A percentile compares a stretch with the other conserved stretches of the same genome.
These are phyloP conservation scores for Hypoxylon sp. DNA, from an alignment of 2,329 filamentous ascomycete species.

Conservation along the genomic window DNA sequence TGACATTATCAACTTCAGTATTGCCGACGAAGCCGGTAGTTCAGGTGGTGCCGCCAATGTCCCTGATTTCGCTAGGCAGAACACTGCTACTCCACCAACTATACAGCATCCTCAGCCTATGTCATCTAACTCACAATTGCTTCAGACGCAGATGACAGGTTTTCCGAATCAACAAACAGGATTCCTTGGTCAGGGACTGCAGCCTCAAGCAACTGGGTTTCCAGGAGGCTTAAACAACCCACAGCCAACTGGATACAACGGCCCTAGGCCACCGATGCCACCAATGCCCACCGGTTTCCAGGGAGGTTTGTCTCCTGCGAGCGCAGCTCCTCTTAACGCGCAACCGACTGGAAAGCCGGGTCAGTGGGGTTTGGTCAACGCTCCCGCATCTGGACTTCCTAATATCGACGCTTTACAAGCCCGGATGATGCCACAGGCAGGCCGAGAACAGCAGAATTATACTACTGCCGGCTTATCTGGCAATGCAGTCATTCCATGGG, in stretches of 20 bases:
- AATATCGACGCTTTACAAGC: slow-evolving; percentile 94
- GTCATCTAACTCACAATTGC: slow-evolving; percentile 76
- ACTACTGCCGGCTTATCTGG: slow-evolving; percentile 90
- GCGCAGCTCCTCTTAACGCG: slow-evolving; percentile 78
- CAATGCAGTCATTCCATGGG: slow-evolving; percentile 97
- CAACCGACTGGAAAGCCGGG: slow-evolving; percentile 94
- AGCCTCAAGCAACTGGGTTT: slow-evolving; percentile 79
- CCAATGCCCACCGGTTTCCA: slow-evolving; percentile 76
- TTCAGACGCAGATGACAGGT: slow-evolving; percentile 78
- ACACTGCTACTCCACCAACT: slow-evolving; percentile 64
- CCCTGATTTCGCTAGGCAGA: slow-evolving; percentile 76
- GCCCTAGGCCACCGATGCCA: slow-evolving; percentile 87
- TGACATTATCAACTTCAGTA: slow-evolving; percentile 96
- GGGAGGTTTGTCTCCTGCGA: slow-evolving; percentile 74
- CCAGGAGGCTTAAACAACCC: slow-evolving; percentile 73
- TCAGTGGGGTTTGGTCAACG: slow-evolving; percentile 98
- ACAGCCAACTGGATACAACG: slow-evolving; percentile 84
- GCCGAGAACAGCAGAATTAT: slow-evolving; percentile 85
- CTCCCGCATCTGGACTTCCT: slow-evolving; percentile 87
- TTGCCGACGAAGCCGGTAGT: slow-evolving; percentile 78
- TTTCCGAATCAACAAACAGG: slow-evolving; percentile 70
- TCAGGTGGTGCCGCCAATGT: slow-evolving; percentile 73
- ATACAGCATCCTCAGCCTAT: slow-evolving; percentile 82
- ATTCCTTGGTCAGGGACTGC: slow-evolving; percentile 72
- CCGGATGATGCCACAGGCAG: slow-evolving; percentile 97